Evolutionary conservation across 148 eudicot genomes (phyloP).

Genomic region (Linanthus parryae): DNA sequence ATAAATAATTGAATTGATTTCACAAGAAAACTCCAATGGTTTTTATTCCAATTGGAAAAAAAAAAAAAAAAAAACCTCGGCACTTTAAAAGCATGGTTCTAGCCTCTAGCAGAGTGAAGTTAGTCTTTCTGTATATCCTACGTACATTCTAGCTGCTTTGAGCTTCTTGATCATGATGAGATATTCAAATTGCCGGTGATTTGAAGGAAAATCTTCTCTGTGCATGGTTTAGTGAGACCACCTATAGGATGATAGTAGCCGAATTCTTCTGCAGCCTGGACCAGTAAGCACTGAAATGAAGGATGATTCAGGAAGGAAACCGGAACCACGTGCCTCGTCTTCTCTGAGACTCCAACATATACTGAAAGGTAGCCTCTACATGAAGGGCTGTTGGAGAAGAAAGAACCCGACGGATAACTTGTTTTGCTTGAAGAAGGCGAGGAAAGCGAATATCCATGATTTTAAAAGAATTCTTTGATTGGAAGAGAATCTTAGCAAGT

Average conservation of each 20-base stretch:
- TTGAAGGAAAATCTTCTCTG: conserved; percentile 23
- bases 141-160: too few relatives aligned
- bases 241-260: conserved; percentile 25
- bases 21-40: too few relatives aligned
- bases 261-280: conserved; percentile 19
- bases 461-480: background rate
- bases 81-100: too few relatives aligned
- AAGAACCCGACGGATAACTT: background rate
- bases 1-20: too few relatives aligned
- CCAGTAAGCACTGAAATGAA: conserved; percentile 14
- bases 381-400: background rate
- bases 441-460: conserved; percentile 3
- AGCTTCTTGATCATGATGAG: too few relatives aligned
- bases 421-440: background rate
- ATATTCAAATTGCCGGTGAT: conserved; percentile 4
- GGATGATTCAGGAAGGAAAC: conserved; percentile 20
- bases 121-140: too few relatives aligned
- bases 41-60: too few relatives aligned
- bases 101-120: too few relatives aligned
- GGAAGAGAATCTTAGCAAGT: background rate
- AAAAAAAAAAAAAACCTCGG: too few relatives aligned
- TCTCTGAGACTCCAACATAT: conserved; percentile 19
- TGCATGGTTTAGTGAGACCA: conserved; percentile 17
- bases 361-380: conserved; percentile 36
- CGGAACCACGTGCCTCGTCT: conserved; percentile 24